Conservation (phyloP, 495 filamentous ascomycete genomes). For the Tuber calosporum region DNA sequence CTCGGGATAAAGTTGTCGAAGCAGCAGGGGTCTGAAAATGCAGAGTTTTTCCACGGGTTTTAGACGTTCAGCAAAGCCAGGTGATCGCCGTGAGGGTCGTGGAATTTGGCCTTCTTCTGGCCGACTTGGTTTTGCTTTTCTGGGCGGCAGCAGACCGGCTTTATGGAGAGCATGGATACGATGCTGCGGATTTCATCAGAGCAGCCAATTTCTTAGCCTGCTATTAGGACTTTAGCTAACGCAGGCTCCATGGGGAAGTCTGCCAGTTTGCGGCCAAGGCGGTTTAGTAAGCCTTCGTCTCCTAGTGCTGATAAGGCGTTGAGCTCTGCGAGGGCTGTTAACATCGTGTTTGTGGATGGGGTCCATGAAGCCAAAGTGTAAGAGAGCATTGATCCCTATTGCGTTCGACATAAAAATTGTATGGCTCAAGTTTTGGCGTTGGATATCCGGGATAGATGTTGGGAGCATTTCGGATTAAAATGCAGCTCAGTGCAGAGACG, state of each 20-base stretch:
- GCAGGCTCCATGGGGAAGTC: constrained; percentile 80
- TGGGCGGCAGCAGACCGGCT: constrained; percentile 82
- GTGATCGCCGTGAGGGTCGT: constrained; percentile 90
- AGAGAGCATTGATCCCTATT: constrained; percentile 95
- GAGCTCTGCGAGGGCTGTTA: constrained; percentile 88
- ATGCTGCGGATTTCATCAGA: constrained; percentile 90
- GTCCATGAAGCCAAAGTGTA: constrained; percentile 99
- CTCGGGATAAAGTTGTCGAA: constrained; percentile 97
- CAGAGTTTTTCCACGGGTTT: constrained; percentile 80
- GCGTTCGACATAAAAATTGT: constrained; percentile 98
- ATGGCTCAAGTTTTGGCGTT: constrained; percentile 80
- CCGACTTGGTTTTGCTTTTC: constrained; percentile 94
- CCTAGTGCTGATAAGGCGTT: constrained; percentile 87
- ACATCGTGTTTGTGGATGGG: constrained; percentile 95
- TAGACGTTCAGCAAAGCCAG: constrained; percentile 92
- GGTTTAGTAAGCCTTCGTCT: constrained; percentile 88
- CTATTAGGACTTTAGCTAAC: constrained; percentile 81
- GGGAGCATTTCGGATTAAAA: constrained; percentile 97
- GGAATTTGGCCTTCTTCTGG: constrained; percentile 94
- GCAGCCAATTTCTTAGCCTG: constrained; percentile 75
- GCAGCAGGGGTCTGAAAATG: constrained; percentile 81
- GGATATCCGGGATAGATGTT: constrained; percentile 91
- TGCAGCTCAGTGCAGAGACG: constrained; percentile 89
- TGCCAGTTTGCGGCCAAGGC: constrained; percentile 91
- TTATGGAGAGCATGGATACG: constrained; percentile 84